phyloP scores from a whole-genome alignment of 257 asterid genomes.

The Solanum ossicruentum region DNA sequence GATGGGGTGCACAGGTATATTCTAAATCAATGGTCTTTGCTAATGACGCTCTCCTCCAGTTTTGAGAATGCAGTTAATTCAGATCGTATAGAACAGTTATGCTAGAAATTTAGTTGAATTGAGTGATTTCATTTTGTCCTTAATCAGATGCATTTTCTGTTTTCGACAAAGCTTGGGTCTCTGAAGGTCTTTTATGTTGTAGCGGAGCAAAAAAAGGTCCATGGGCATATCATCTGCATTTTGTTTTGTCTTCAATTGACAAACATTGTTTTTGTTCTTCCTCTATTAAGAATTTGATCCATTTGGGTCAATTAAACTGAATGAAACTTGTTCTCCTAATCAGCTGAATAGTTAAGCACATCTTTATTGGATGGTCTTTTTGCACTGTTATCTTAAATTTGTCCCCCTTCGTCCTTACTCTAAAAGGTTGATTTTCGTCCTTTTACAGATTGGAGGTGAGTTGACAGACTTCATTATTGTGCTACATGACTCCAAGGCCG shows the following conservation, averaged over 20 bases:
- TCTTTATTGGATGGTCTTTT: neutral
- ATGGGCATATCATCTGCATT: neutral
- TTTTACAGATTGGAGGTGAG: conserved; percentile 77
- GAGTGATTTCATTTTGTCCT: neutral
- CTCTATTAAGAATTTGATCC: neutral
- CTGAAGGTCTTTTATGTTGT: neutral
- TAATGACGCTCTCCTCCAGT: neutral
- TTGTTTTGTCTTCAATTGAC: neutral
- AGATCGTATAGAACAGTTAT: neutral
- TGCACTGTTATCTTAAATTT: neutral
- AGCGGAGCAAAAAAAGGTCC: neutral
- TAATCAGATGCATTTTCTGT: neutral
- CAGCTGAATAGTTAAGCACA: neutral
- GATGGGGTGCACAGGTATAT: conserved; percentile 98
- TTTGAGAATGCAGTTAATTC: neutral
- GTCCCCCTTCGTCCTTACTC: neutral
- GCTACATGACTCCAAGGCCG: conserved; percentile 77
- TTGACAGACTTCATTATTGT: conserved; percentile 94
- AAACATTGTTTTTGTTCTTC: neutral
- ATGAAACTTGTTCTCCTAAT: neutral
- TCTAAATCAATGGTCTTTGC: neutral
- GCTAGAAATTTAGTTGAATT: neutral
- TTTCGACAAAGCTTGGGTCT: neutral
- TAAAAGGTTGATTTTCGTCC: neutral
- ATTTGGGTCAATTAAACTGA: neutral